These are phyloP conservation scores for Escallonia rubra DNA, from an alignment of 129 eudicot genomes.

Conservation along the genomic window DNA sequence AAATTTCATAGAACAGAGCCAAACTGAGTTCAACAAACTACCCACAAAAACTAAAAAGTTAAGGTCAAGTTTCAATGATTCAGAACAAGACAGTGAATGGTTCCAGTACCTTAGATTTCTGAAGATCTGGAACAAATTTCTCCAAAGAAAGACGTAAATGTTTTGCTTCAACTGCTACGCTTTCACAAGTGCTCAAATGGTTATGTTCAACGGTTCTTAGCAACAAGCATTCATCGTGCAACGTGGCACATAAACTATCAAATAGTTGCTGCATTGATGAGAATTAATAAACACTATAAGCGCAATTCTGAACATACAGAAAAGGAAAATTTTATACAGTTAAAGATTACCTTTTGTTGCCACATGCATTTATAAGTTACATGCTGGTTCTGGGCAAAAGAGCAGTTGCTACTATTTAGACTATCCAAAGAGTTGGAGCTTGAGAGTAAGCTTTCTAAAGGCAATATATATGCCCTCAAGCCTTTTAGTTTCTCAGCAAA, in stretches of 20 bases:
- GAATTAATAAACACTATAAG: no score
- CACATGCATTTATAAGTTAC: slow-evolving; percentile 56
- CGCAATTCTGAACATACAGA: no score
- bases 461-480: slow-evolving; percentile 39
- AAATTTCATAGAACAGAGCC: neutral
- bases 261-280: slow-evolving; percentile 45
- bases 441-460: slow-evolving; percentile 45
- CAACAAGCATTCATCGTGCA: slow-evolving; percentile 67
- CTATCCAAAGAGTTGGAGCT: slow-evolving; percentile 8
- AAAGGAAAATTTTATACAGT: neutral
- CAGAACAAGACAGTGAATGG: neutral
- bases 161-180: slow-evolving; percentile 38
- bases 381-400: slow-evolving; percentile 43
- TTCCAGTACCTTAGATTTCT: slow-evolving; percentile 62
- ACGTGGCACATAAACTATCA: slow-evolving; percentile 47
- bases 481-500: slow-evolving; percentile 41
- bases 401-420: slow-evolving; percentile 8
- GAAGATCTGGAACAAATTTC: slow-evolving; percentile 43
- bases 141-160: slow-evolving; percentile 42
- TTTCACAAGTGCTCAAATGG: slow-evolving; percentile 50
- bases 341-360: slow-evolving; percentile 70
- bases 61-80: neutral
- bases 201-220: slow-evolving; percentile 45
- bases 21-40: neutral
- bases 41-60: no score